A percentile compares a stretch with the other conserved stretches of the same genome.
phyloP scores from a whole-genome alignment of 352 stramenopile genomes.

The Pythium guiyangense region DNA sequence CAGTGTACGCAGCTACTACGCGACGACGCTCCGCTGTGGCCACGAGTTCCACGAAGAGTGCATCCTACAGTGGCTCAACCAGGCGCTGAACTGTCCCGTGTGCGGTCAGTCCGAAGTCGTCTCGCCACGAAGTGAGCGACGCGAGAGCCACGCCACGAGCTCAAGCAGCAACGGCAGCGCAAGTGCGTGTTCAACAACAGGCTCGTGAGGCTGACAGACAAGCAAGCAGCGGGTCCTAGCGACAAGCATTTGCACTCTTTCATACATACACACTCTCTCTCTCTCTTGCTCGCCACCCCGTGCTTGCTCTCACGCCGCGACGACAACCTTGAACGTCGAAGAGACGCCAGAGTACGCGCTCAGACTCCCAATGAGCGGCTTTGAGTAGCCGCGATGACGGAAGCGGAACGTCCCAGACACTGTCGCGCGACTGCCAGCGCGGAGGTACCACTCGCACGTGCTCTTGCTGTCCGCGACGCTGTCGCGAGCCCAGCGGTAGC shows the following conservation, averaged over 20 bases:
- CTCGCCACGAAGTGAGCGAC: too few relatives aligned
- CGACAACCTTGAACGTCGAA: conserved; percentile 20
- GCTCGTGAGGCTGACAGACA: too few relatives aligned
- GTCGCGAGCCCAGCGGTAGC: conserved; percentile 32
- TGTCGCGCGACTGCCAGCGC: conserved; percentile 22
- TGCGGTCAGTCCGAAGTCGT: conserved; percentile 4
- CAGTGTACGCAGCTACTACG: conserved; percentile 1
- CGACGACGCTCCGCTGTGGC: conserved; percentile 11
- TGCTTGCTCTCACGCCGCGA: background rate
- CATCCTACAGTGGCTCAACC: conserved; percentile 9
- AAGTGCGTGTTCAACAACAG: too few relatives aligned
- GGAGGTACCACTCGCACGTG: conserved; percentile 43
- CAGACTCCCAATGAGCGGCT: conserved; percentile 25
- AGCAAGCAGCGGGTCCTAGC: too few relatives aligned
- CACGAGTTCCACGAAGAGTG: conserved; percentile 17
- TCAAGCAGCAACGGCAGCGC: too few relatives aligned
- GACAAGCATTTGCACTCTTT: background rate
- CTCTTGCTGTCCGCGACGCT: conserved; percentile 32
- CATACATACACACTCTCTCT: too few relatives aligned
- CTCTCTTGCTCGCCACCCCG: background rate
- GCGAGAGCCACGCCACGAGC: too few relatives aligned
- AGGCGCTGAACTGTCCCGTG: conserved; percentile 6
- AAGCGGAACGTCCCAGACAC: conserved; percentile 36
- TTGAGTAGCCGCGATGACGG: conserved; percentile 38
- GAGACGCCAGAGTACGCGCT: conserved; percentile 27